phyloP scores from a whole-genome alignment of 495 filamentous ascomycete genomes.

The Podospora conica region DNA sequence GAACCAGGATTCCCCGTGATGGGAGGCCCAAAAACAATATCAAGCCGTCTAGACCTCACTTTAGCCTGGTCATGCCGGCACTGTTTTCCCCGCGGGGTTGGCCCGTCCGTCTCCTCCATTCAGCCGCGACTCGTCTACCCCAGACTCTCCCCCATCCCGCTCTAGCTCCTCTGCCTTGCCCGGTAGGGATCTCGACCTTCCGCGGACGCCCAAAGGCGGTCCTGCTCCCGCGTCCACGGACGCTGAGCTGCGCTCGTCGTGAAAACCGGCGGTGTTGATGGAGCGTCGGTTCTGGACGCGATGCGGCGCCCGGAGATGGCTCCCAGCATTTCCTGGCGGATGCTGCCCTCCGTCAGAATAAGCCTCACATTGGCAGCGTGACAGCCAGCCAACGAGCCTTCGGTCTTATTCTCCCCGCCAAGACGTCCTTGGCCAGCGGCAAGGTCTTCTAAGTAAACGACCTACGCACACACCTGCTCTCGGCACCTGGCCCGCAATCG shows the following conservation, averaged over 20 bases:
- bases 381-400: slow-evolving; percentile 1
- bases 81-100: slow-evolving; percentile 7
- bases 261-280: background rate
- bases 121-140: slow-evolving; percentile 9
- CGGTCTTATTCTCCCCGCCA: slow-evolving; percentile 7
- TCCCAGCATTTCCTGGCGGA: background rate
- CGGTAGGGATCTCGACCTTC: background rate
- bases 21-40: background rate
- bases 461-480: slow-evolving; percentile 1
- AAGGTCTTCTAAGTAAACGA: background rate
- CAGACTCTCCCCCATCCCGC: background rate
- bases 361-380: slow-evolving; percentile 4
- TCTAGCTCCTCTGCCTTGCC: background rate
- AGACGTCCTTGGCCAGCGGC: slow-evolving; percentile 5
- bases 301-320: too few relatives aligned
- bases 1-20: slow-evolving; percentile 5
- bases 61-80: slow-evolving; percentile 7
- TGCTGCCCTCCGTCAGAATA: slow-evolving; percentile 11
- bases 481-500: slow-evolving; percentile 7
- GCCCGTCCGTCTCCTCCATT: background rate
- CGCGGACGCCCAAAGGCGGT: background rate
- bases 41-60: slow-evolving; percentile 1
- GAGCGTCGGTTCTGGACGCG: background rate
- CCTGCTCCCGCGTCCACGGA: background rate
- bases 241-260: background rate